A percentile compares a stretch with the other conserved stretches of the same genome.
phyloP scores from a whole-genome alignment of 2,329 filamentous ascomycete genomes.

The Neopestalotiopsis sp. region DNA sequence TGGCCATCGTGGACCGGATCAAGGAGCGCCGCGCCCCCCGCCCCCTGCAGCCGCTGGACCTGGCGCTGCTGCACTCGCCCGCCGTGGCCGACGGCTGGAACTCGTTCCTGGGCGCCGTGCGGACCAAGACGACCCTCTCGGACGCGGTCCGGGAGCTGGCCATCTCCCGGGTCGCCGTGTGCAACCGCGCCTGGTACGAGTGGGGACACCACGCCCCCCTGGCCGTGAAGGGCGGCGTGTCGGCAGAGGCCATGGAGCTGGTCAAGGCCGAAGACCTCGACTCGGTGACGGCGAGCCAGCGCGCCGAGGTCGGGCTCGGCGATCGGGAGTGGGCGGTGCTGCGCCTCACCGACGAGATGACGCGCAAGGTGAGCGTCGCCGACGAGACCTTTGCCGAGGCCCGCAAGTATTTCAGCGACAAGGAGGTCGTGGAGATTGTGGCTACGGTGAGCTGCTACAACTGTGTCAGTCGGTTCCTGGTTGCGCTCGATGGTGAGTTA shows the following conservation, averaged over 20 bases:
- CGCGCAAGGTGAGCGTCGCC: conserved; percentile 70
- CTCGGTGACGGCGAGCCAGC: conserved; percentile 34
- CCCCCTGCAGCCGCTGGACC: conserved; percentile 76
- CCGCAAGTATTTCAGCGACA: conserved; percentile 66
- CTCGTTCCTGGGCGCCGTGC: conserved; percentile 68
- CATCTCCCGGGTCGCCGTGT: conserved; percentile 80
- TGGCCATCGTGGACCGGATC: conserved; percentile 68
- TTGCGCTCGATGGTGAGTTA: conserved; percentile 75
- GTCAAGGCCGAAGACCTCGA: conserved; percentile 41
- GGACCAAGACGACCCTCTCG: conserved; percentile 56
- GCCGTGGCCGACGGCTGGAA: conserved; percentile 80
- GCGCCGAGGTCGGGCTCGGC: conserved; percentile 45
- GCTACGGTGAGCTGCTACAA: conserved; percentile 79
- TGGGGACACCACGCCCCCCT: conserved; percentile 82
- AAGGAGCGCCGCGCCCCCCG: conserved; percentile 69
- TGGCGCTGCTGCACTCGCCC: conserved; percentile 76
- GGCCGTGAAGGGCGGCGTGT: conserved; percentile 62
- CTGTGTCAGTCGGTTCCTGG: conserved; percentile 82
- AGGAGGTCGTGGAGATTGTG: conserved; percentile 82
- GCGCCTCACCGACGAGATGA: conserved; percentile 84
- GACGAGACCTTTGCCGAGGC: conserved; percentile 72
- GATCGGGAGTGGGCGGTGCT: conserved; percentile 72
- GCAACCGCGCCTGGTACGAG: conserved; percentile 86
- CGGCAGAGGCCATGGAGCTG: conserved; percentile 51
- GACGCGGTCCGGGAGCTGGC: conserved; percentile 74